Evolutionary conservation across 2,329 filamentous ascomycete species (phyloP).

Genomic region (Nothomitra cinnamomea): DNA sequence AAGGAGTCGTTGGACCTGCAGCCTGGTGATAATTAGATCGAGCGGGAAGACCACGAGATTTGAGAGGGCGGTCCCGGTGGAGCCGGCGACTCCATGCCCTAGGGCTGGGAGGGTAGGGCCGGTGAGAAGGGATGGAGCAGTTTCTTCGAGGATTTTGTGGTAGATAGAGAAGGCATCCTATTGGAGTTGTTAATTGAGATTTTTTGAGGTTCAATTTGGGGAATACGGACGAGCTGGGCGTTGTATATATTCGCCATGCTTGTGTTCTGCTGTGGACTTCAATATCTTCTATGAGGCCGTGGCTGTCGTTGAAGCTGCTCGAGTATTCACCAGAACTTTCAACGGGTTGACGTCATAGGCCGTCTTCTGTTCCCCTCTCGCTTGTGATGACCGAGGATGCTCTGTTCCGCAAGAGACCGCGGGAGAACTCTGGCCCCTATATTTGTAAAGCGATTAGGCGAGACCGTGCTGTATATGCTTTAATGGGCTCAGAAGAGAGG

Average conservation of each 20-base stretch:
- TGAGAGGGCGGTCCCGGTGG: conserved; percentile 59
- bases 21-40: conserved; percentile 61
- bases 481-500: too few species aligned
- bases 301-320: background rate
- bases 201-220: background rate
- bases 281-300: background rate
- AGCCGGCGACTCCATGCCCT: conserved; percentile 67
- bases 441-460: too few species aligned
- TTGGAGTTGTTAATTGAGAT: background rate
- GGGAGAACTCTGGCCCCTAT: too few species aligned
- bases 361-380: background rate
- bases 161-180: conserved; percentile 27
- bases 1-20: conserved; percentile 58
- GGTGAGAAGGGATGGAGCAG: conserved; percentile 13
- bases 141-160: conserved; percentile 19
- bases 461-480: too few species aligned
- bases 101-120: conserved; percentile 46
- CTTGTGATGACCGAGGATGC: too few species aligned
- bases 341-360: background rate
- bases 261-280: background rate
- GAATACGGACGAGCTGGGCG: conserved; percentile 24
- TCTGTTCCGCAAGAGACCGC: too few species aligned
- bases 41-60: conserved; percentile 69
- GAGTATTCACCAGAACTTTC: background rate
- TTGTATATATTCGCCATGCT: conserved; percentile 22